Evolutionary conservation across 768 basidiomycete genomes (phyloP).

Genomic region (Termitomyces sp.): DNA sequence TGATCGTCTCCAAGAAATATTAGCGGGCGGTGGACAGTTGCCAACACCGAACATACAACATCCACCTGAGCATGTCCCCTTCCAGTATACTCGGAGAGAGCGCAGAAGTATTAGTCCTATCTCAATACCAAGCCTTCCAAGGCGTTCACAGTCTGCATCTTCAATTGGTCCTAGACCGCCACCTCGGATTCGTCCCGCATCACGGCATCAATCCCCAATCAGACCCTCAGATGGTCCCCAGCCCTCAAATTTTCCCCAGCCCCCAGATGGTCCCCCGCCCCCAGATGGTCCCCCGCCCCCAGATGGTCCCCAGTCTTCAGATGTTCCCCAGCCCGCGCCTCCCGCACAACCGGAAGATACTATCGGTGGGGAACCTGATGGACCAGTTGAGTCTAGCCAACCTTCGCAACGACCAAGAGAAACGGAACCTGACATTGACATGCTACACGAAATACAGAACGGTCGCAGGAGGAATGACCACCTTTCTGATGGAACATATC

Average conservation of each 20-base stretch:
- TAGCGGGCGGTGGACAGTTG: conserved; percentile 30
- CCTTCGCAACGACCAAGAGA: background rate
- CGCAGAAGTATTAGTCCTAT: conserved; percentile 34
- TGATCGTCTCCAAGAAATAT: conserved; percentile 56
- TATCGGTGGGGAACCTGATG: background rate
- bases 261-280: background rate
- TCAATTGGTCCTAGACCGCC: conserved; percentile 8
- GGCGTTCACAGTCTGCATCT: conserved; percentile 27
- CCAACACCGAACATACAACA: conserved; percentile 27
- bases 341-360: background rate
- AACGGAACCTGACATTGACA: conserved; percentile 4
- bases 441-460: background rate
- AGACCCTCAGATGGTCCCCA: too few species aligned
- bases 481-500: background rate
- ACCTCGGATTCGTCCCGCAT: background rate
- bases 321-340: background rate
- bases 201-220: background rate
- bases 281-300: background rate
- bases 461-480: background rate
- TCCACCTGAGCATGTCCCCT: conserved; percentile 44
- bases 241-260: too few species aligned
- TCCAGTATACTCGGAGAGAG: conserved; percentile 43
- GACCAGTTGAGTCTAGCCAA: background rate
- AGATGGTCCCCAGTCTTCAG: background rate
- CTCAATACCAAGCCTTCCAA: conserved; percentile 24